Conservation (phyloP, 2,329 filamentous ascomycete species). For the Exserohilum turcica region DNA sequence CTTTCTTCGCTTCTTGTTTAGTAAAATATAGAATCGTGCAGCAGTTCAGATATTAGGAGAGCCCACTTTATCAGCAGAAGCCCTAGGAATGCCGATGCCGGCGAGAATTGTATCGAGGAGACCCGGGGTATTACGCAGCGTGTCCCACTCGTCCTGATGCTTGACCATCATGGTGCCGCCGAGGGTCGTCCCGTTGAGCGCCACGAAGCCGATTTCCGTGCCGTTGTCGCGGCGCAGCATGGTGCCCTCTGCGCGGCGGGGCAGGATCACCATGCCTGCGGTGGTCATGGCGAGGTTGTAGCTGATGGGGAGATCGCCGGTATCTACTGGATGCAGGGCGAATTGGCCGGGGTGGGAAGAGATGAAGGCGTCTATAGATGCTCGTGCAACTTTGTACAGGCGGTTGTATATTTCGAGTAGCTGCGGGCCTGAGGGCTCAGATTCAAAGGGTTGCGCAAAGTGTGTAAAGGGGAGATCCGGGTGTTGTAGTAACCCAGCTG, state of each 20-base stretch:
- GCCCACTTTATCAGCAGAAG: neutral
- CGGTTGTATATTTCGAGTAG: conserved; percentile 43
- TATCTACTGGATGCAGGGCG: conserved; percentile 29
- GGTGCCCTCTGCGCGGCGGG: conserved; percentile 54
- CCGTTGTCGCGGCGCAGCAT: conserved; percentile 48
- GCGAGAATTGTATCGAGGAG: conserved; percentile 53
- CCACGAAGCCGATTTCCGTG: conserved; percentile 51
- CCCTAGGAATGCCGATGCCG: conserved; percentile 41
- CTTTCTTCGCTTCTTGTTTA: neutral
- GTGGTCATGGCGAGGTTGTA: conserved; percentile 65
- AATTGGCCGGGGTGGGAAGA: conserved; percentile 42
- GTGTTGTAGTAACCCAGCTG: conserved; percentile 21
- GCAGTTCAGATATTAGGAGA: conserved; percentile 8
- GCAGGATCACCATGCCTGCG: conserved; percentile 59
- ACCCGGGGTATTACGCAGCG: conserved; percentile 49
- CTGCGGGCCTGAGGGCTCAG: conserved; percentile 46
- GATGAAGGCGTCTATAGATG: conserved; percentile 49
- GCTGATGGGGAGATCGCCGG: conserved; percentile 55
- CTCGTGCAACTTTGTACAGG: conserved; percentile 42
- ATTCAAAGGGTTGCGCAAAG: conserved; percentile 52
- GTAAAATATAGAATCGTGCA: neutral
- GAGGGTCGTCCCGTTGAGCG: conserved; percentile 62
- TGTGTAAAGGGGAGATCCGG: conserved; percentile 55
- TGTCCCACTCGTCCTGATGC: conserved; percentile 59
- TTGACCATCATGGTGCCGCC: conserved; percentile 66